These are phyloP conservation scores for Ephemerocybe angulata DNA, from an alignment of 768 basidiomycete species.

Conservation along the genomic window DNA sequence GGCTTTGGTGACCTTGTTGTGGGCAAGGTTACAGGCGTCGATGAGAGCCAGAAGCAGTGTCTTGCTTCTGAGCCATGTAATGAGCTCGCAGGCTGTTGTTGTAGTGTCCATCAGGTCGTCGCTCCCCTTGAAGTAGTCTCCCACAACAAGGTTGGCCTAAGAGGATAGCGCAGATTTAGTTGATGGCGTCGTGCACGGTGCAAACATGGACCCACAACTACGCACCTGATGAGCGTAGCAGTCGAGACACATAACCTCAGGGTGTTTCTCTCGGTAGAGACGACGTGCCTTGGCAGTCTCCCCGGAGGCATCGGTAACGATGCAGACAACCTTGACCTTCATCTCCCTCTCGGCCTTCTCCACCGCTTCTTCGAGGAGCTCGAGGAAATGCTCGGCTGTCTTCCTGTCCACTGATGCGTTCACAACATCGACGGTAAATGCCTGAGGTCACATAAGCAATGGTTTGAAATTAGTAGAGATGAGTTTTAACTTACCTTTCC, in stretches of 20 bases:
- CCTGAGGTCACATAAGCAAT: conserved; percentile 13
- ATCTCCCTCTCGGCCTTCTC: conserved; percentile 22
- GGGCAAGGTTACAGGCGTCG: conserved; percentile 18
- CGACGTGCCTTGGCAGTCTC: conserved; percentile 26
- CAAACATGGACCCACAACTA: not conserved
- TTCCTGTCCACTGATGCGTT: conserved; percentile 29
- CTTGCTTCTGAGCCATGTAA: conserved; percentile 37
- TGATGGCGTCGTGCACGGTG: not conserved
- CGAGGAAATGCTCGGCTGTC: conserved; percentile 28
- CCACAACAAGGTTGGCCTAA: conserved; percentile 41
- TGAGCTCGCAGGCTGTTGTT: conserved; percentile 31
- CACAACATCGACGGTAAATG: conserved; percentile 27
- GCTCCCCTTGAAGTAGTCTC: conserved; percentile 32
- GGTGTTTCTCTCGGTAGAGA: conserved; percentile 14
- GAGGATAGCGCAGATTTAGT: not conserved
- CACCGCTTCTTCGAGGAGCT: conserved; percentile 16
- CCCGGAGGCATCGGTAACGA: conserved; percentile 33
- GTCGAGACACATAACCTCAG: conserved; percentile 25
- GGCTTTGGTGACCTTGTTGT: not conserved
- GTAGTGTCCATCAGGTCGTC: conserved; percentile 18
- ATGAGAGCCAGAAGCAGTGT: conserved; percentile 29
- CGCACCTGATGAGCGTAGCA: conserved; percentile 28
- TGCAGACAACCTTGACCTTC: conserved; percentile 24
- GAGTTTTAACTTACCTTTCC: not conserved
- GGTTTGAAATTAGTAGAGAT: not conserved